Percentiles rank a stretch among this genome's conserved stretches.
Conservation (phyloP, 2,329 filamentous ascomycete genomes). For the Apiospora arundinis region DNA sequence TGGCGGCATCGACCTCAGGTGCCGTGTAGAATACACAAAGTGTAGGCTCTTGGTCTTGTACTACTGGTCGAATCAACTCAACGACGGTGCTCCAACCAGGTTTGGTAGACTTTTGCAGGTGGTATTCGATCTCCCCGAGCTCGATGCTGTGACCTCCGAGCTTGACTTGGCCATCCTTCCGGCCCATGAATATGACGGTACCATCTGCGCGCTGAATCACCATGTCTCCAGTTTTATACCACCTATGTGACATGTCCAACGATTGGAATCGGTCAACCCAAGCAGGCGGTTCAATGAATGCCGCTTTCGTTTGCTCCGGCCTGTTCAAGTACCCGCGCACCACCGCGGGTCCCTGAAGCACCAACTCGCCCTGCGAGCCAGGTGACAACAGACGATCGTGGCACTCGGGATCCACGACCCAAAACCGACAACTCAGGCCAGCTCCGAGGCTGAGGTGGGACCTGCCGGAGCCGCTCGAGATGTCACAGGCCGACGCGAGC, state of each 20-base stretch:
- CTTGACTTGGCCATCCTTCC: constrained; percentile 48
- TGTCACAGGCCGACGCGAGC: neutral
- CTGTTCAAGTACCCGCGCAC: constrained; percentile 40
- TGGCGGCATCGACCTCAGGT: too few relatives aligned
- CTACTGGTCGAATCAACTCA: too few relatives aligned
- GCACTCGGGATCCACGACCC: constrained; percentile 25
- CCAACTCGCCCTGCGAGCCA: constrained; percentile 25
- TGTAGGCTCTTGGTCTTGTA: too few relatives aligned
- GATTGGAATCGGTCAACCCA: neutral
- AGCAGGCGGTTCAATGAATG: constrained; percentile 30
- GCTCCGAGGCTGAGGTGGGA: too few relatives aligned
- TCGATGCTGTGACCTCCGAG: constrained; percentile 49
- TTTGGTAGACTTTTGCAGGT: too few relatives aligned
- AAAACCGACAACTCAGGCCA: neutral
- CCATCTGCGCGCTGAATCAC: constrained; percentile 38
- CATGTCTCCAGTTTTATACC: constrained; percentile 29
- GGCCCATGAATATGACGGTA: constrained; percentile 38
- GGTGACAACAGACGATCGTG: constrained; percentile 23
- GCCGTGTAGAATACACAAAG: too few relatives aligned
- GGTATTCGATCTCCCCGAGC: constrained; percentile 45
- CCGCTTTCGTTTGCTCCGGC: constrained; percentile 26
- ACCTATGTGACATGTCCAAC: neutral
- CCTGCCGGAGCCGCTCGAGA: neutral
- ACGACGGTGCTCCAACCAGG: too few relatives aligned
- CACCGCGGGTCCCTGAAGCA: constrained; percentile 26